These are phyloP conservation scores for Trichocladium antarcticum DNA, from an alignment of 495 filamentous ascomycete genomes.

Conservation along the genomic window DNA sequence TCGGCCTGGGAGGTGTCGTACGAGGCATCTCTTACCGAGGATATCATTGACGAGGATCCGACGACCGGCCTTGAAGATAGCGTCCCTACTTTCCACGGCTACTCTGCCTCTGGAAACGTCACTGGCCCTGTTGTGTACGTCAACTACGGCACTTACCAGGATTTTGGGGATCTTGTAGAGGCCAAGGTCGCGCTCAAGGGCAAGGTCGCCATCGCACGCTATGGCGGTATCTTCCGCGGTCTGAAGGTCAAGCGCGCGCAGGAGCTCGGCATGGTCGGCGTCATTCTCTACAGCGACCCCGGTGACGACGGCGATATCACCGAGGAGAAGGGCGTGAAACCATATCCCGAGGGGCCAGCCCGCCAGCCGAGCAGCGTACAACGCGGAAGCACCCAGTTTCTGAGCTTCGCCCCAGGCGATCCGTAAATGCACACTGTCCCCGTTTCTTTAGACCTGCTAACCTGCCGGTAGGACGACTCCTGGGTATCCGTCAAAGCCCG, in stretches of 20 bases:
- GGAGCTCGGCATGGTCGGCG: slow-evolving; percentile 83
- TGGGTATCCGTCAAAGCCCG: slow-evolving; percentile 88
- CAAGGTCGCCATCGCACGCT: slow-evolving; percentile 80
- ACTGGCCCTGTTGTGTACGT: slow-evolving; percentile 69
- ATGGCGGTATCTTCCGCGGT: slow-evolving; percentile 78
- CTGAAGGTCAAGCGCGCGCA: slow-evolving; percentile 88
- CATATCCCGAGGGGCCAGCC: slow-evolving; percentile 81
- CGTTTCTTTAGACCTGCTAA: slow-evolving; percentile 5
- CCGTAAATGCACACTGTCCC: slow-evolving; percentile 36
- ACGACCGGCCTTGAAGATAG: slow-evolving; percentile 61
- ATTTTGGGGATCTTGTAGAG: slow-evolving; percentile 72
- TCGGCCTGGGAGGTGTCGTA: slow-evolving; percentile 52
- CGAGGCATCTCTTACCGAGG: slow-evolving; percentile 74
- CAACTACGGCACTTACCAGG: slow-evolving; percentile 77
- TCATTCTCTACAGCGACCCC: slow-evolving; percentile 77
- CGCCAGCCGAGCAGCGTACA: slow-evolving; percentile 84
- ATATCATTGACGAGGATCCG: slow-evolving; percentile 72
- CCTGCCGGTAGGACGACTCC: slow-evolving; percentile 56
- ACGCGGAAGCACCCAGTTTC: slow-evolving; percentile 77
- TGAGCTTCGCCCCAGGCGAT: slow-evolving; percentile 54
- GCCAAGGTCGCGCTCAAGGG: slow-evolving; percentile 66
- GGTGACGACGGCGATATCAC: slow-evolving; percentile 77
- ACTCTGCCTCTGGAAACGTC: slow-evolving; percentile 84
- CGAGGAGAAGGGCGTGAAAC: slow-evolving; percentile 64
- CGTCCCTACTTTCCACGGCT: slow-evolving; percentile 91